Evolutionary conservation across 768 basidiomycete species (phyloP).

Genomic region (Daedaleopsis nitida): DNA sequence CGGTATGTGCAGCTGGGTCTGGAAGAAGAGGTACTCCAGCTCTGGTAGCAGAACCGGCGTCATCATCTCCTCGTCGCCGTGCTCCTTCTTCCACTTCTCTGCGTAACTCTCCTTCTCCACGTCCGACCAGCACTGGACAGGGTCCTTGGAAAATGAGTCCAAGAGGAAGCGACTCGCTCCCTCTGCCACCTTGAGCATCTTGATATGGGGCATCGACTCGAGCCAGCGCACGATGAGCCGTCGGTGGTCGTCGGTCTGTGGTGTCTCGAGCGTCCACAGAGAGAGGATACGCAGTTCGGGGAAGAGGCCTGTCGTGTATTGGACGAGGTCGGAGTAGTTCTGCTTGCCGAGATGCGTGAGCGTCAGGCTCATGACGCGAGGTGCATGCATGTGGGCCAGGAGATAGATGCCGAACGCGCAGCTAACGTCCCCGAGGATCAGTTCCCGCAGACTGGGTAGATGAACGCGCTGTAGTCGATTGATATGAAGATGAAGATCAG

Average conservation of each 20-base stretch:
- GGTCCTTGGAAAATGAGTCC: conserved; percentile 49
- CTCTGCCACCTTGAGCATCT: conserved; percentile 24
- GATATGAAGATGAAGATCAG: not conserved
- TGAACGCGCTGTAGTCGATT: conserved; percentile 37
- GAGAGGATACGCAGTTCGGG: conserved; percentile 57
- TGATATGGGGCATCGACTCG: conserved; percentile 57
- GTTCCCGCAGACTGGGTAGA: conserved; percentile 50
- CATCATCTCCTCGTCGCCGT: conserved; percentile 8
- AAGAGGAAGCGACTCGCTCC: conserved; percentile 39
- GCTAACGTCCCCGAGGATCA: conserved; percentile 61
- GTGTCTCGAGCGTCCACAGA: conserved; percentile 47
- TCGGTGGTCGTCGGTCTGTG: conserved; percentile 27
- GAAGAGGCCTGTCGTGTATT: conserved; percentile 47
- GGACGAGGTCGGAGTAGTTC: conserved; percentile 54
- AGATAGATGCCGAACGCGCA: conserved; percentile 49
- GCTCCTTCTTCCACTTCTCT: not conserved
- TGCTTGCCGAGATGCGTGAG: conserved; percentile 53
- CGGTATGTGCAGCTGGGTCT: not conserved
- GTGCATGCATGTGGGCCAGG: conserved; percentile 53
- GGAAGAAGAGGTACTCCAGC: conserved; percentile 38
- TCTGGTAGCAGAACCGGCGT: conserved; percentile 42
- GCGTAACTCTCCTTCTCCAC: conserved; percentile 5
- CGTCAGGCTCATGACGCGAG: conserved; percentile 58
- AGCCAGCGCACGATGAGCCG: conserved; percentile 50
- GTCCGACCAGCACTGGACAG: conserved; percentile 22